These are phyloP conservation scores for Areca catechu DNA, from an alignment of 176 grass and related monocot genomes.

Conservation along the genomic window DNA sequence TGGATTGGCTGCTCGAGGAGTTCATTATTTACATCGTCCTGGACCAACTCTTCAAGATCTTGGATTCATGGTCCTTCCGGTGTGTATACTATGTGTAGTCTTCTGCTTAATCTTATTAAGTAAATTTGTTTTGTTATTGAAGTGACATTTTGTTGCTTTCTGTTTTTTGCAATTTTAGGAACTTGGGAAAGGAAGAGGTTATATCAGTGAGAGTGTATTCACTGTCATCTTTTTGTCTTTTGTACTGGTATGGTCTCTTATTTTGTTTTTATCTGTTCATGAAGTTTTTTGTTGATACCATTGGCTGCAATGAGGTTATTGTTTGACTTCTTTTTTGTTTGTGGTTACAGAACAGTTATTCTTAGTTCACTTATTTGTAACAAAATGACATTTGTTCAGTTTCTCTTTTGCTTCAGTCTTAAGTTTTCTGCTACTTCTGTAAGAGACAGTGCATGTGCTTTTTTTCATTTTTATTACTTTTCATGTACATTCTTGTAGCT, in stretches of 20 bases:
- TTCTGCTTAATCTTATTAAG: not conserved
- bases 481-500: no score
- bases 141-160: not conserved
- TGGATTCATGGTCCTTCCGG: not conserved
- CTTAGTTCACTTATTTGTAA: no score
- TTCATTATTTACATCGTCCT: not conserved
- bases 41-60: constrained; percentile 1
- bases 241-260: constrained; percentile 46
- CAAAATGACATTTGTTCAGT: no score
- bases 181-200: constrained; percentile 69
- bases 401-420: not conserved
- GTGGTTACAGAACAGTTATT: no score
- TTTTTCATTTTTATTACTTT: no score
- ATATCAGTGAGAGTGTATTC: constrained; percentile 87
- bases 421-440: not conserved
- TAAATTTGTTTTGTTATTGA: not conserved
- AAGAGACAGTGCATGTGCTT: no score
- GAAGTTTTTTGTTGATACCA: no score
- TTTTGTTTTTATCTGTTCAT: constrained; percentile 19
- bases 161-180: constrained; percentile 43
- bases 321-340: no score
- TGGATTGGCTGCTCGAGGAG: constrained; percentile 4
- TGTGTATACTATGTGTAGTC: not conserved
- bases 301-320: no score
- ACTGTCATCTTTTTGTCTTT: constrained; percentile 83